phyloP scores from a whole-genome alignment of 768 basidiomycete genomes.

The Termitomyces sp. region DNA sequence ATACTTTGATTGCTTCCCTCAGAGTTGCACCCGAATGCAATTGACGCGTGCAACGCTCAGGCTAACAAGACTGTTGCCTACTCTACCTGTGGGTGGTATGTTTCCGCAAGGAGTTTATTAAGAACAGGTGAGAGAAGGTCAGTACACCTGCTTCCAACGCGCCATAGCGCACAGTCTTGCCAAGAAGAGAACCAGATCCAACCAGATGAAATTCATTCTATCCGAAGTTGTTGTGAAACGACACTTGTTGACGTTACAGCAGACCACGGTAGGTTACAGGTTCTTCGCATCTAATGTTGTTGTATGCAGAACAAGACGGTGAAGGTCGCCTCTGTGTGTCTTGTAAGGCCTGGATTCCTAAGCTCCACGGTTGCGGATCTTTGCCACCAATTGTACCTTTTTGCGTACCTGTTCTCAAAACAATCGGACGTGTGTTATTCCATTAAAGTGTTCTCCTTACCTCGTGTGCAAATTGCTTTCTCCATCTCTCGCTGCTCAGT shows the following conservation, averaged over 20 bases:
- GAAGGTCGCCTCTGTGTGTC: neutral
- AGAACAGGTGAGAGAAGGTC: neutral
- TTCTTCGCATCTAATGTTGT: neutral
- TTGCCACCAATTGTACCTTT: conserved; percentile 77
- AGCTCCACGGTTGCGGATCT: conserved; percentile 75
- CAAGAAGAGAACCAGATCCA: neutral
- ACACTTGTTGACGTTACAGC: neutral
- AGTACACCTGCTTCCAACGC: neutral
- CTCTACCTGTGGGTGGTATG: neutral
- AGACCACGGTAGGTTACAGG: neutral
- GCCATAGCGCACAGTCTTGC: neutral
- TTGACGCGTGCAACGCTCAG: neutral
- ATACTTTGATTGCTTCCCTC: neutral
- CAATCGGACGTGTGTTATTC: conserved; percentile 10
- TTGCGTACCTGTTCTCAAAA: conserved; percentile 64
- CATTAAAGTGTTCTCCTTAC: conserved; percentile 37
- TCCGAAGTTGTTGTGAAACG: neutral
- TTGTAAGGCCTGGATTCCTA: conserved; percentile 27
- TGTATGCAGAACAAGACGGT: neutral
- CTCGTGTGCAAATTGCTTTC: conserved; percentile 77
- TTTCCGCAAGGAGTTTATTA: neutral
- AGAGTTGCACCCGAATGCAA: neutral
- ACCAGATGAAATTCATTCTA: neutral
- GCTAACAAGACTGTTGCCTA: neutral
- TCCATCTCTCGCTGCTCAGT: conserved; percentile 74